These are phyloP conservation scores for Mortierella sp. DNA, from an alignment of 371 early-diverging fungal species.

Conservation along the genomic window DNA sequence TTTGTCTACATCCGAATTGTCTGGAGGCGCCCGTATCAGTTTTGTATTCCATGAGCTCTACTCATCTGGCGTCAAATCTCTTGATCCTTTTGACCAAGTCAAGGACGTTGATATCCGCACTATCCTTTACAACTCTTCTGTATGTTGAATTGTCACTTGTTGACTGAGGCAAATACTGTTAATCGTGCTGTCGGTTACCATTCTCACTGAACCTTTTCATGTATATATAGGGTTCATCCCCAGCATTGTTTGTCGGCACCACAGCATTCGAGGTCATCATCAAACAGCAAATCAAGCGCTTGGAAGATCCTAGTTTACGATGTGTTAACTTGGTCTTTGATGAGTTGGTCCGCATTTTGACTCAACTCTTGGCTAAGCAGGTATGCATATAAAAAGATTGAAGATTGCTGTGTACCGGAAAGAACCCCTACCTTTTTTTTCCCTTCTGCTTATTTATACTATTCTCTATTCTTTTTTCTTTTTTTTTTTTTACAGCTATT, in stretches of 20 bases:
- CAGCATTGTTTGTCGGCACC: constrained; percentile 97
- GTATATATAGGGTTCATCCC: constrained; percentile 94
- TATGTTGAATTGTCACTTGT: constrained; percentile 48
- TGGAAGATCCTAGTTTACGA: constrained; percentile 96
- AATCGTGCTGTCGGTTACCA: no score
- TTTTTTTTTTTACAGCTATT: constrained; percentile 68
- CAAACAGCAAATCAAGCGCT: constrained; percentile 96
- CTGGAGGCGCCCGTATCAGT: constrained; percentile 98
- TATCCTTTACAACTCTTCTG: constrained; percentile 97
- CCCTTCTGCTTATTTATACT: no score
- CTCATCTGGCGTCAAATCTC: constrained; percentile 88
- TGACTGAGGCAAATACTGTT: background rate
- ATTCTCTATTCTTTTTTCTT: no score
- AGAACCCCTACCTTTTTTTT: no score
- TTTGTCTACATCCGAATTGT: constrained; percentile 92
- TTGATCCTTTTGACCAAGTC: constrained; percentile 97
- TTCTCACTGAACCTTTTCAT: no score
- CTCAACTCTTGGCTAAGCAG: constrained; percentile 90
- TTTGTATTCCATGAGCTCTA: constrained; percentile 99
- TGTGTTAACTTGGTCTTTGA: constrained; percentile 96
- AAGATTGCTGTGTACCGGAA: no score
- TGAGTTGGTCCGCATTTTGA: constrained; percentile 94
- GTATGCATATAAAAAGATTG: constrained; percentile 61
- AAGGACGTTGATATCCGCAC: constrained; percentile 99
- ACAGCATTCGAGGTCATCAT: constrained; percentile 98